Conservation (phyloP, 2,329 filamentous ascomycete species). For the Colletotrichum tropicale region DNA sequence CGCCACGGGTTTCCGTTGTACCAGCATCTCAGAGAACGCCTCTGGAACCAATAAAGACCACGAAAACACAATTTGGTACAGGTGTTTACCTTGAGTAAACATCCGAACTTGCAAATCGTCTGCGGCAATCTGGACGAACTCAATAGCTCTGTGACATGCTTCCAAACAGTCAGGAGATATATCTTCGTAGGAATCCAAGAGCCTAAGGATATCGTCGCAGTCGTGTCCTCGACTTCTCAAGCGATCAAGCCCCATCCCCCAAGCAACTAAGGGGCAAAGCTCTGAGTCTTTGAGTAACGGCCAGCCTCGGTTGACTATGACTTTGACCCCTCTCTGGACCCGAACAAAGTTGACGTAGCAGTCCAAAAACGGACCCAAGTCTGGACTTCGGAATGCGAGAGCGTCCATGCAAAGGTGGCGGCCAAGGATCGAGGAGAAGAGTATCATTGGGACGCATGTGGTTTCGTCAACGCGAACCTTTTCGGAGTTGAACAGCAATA, state of each 20-base stretch:
- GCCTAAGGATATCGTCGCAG: not conserved
- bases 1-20: constrained; percentile 24
- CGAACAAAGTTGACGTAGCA: constrained; percentile 32
- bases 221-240: not conserved
- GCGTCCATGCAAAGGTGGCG: constrained; percentile 38
- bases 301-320: constrained; percentile 18
- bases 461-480: constrained; percentile 24
- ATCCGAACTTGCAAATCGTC: not conserved
- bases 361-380: constrained; percentile 29
- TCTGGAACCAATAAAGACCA: constrained; percentile 28
- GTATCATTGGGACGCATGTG: constrained; percentile 35
- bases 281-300: not conserved
- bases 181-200: constrained; percentile 2
- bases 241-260: not conserved
- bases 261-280: not conserved
- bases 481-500: constrained; percentile 31
- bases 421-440: constrained; percentile 37
- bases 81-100: not conserved
- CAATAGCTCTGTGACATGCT: not conserved
- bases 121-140: not conserved
- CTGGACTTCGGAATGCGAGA: constrained; percentile 26
- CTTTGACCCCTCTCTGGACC: constrained; percentile 26
- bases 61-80: constrained; percentile 28
- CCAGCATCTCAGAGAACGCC: constrained; percentile 27
- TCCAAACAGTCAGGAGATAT: not conserved